Percentiles rank a stretch among this genome's conserved stretches.
phyloP scores from a whole-genome alignment of 2,329 filamentous ascomycete genomes.

The Claviceps sp. region DNA sequence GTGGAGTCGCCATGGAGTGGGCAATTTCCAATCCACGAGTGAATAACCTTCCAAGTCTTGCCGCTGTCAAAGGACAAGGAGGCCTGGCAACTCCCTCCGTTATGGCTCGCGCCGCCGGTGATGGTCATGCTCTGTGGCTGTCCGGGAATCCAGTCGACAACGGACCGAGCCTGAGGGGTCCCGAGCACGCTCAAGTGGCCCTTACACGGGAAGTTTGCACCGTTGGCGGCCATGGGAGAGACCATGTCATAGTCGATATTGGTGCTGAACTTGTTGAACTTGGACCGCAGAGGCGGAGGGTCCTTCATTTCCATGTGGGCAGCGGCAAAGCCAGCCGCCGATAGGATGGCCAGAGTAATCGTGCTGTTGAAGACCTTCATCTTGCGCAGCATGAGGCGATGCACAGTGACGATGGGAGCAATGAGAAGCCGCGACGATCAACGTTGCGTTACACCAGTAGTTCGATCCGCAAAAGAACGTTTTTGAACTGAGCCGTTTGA shows the following conservation, averaged over 20 bases:
- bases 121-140: constrained; percentile 50
- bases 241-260: constrained; percentile 61
- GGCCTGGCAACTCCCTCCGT: constrained; percentile 65
- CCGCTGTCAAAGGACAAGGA: constrained; percentile 63
- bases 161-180: constrained; percentile 34
- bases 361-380: constrained; percentile 7
- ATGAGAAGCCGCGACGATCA: neutral
- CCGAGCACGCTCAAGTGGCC: constrained; percentile 39
- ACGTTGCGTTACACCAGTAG: neutral
- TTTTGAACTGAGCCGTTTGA: neutral
- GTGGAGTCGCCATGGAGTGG: constrained; percentile 31
- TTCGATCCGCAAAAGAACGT: neutral
- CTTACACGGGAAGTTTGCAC: constrained; percentile 66
- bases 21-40: constrained; percentile 43
- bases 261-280: constrained; percentile 34
- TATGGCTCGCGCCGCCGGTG: constrained; percentile 47
- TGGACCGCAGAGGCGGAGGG: constrained; percentile 40
- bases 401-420: too few relatives aligned
- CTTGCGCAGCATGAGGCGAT: neutral
- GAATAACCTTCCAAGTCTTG: constrained; percentile 53
- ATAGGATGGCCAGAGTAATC: constrained; percentile 26
- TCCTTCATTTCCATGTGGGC: constrained; percentile 45
- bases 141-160: constrained; percentile 50
- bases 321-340: constrained; percentile 28
- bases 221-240: constrained; percentile 45